These are phyloP conservation scores for Malus sieversii DNA, from an alignment of 306 rosid genomes.

Conservation along the genomic window DNA sequence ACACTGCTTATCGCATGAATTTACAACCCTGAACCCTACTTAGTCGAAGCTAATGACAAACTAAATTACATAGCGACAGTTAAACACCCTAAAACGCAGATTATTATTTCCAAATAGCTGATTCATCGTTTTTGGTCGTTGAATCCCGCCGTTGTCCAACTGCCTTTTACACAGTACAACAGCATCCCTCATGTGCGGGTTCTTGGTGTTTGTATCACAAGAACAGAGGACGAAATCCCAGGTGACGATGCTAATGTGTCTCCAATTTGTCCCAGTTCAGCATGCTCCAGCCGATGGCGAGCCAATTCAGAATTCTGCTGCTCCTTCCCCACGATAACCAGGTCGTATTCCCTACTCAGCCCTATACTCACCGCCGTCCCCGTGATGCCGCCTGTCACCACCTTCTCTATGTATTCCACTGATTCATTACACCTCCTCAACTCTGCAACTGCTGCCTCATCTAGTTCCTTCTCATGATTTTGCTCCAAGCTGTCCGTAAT, in stretches of 20 bases:
- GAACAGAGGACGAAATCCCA: conserved; percentile 35
- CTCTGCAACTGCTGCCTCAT: conserved; percentile 42
- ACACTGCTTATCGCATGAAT: too few species aligned
- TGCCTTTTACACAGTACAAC: background rate
- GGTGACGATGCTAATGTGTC: conserved; percentile 46
- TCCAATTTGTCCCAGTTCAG: conserved; percentile 65
- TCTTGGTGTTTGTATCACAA: conserved; percentile 68
- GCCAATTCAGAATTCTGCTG: conserved; percentile 53
- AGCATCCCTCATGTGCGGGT: conserved; percentile 8
- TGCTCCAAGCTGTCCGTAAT: conserved; percentile 10
- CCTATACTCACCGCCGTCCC: conserved; percentile 49
- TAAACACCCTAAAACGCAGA: background rate
- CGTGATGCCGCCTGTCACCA: conserved; percentile 17
- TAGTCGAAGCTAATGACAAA: background rate
- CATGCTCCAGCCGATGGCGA: conserved; percentile 44
- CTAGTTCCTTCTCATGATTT: conserved; percentile 36
- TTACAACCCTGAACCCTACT: too few species aligned
- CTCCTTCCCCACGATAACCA: conserved; percentile 64
- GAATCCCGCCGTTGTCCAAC: too few species aligned
- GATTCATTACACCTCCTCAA: conserved; percentile 33
- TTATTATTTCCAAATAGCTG: too few species aligned
- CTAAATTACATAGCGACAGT: background rate
- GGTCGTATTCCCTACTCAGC: conserved; percentile 31
- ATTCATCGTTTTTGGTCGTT: too few species aligned
- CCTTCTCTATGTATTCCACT: conserved; percentile 44